Evolutionary conservation across 768 basidiomycete genomes (phyloP).

Genomic region (Lactarius evosmus): DNA sequence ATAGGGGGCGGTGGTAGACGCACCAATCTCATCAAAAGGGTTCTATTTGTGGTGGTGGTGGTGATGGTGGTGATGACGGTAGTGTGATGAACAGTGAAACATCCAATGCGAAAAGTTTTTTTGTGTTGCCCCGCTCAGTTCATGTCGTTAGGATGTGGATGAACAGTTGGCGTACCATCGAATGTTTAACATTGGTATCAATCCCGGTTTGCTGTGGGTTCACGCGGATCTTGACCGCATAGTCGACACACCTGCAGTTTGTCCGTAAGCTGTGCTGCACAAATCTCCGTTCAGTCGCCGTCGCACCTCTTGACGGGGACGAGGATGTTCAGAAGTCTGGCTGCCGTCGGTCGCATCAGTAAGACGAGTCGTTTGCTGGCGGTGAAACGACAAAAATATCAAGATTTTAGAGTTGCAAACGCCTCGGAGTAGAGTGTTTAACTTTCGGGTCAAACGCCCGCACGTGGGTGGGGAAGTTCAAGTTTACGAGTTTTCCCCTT

Average conservation of each 20-base stretch:
- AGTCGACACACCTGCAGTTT: constrained; percentile 78
- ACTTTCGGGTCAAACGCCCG: background rate
- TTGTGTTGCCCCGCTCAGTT: too few species aligned
- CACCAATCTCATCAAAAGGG: constrained; percentile 98
- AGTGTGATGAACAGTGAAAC: background rate
- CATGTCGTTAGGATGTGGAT: too few species aligned
- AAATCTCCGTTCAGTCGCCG: background rate
- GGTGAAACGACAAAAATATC: background rate
- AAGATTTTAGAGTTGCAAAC: constrained; percentile 7
- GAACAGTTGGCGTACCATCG: constrained; percentile 67
- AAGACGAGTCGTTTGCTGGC: background rate
- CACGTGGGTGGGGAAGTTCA: background rate
- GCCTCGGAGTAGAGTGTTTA: background rate
- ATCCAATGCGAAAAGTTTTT: background rate
- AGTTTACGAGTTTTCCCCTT: background rate
- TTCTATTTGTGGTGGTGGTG: constrained; percentile 52
- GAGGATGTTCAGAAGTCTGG: constrained; percentile 78
- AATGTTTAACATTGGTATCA: constrained; percentile 97
- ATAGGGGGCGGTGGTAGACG: constrained; percentile 26
- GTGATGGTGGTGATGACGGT: background rate
- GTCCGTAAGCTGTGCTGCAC: background rate
- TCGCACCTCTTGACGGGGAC: constrained; percentile 88
- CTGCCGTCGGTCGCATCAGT: constrained; percentile 70
- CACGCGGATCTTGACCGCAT: constrained; percentile 97
- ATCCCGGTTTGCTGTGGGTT: constrained; percentile 93